Conservation (phyloP, 2,329 filamentous ascomycete genomes). For the Penicillium crustosum region DNA sequence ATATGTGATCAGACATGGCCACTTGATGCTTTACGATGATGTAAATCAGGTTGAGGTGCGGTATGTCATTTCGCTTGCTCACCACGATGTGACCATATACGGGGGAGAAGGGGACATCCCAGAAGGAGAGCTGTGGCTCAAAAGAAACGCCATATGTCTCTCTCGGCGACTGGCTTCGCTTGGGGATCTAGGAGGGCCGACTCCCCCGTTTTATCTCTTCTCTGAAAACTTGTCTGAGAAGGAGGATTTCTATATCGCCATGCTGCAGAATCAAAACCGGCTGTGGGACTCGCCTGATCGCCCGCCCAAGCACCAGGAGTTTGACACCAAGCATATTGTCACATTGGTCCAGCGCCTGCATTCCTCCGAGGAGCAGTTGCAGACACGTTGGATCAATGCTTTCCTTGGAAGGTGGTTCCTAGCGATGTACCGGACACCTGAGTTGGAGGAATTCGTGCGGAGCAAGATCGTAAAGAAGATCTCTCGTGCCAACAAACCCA, state of each 20-base stretch:
- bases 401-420: constrained; percentile 86
- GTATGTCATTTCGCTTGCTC: constrained; percentile 88
- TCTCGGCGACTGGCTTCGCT: constrained; percentile 60
- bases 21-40: constrained; percentile 97
- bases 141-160: constrained; percentile 83
- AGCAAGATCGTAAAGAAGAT: constrained; percentile 96
- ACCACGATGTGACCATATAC: constrained; percentile 79
- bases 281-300: constrained; percentile 56
- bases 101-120: constrained; percentile 75
- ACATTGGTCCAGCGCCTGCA: constrained; percentile 86
- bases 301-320: constrained; percentile 69
- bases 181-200: constrained; percentile 56
- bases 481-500: constrained; percentile 84
- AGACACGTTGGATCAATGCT: constrained; percentile 92
- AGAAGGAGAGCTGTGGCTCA: constrained; percentile 94
- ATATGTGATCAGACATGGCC: constrained; percentile 67
- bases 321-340: constrained; percentile 84
- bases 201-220: constrained; percentile 90
- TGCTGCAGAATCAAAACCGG: constrained; percentile 80
- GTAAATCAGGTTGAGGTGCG: constrained; percentile 92
- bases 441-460: constrained; percentile 75
- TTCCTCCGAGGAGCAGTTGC: constrained; percentile 84
- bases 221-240: constrained; percentile 95
- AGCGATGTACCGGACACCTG: constrained; percentile 78
- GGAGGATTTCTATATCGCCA: constrained; percentile 95